A percentile compares a stretch with the other conserved stretches of the same genome.
Evolutionary conservation across 768 basidiomycete species (phyloP).

Genomic region (Myochromella boudieri): DNA sequence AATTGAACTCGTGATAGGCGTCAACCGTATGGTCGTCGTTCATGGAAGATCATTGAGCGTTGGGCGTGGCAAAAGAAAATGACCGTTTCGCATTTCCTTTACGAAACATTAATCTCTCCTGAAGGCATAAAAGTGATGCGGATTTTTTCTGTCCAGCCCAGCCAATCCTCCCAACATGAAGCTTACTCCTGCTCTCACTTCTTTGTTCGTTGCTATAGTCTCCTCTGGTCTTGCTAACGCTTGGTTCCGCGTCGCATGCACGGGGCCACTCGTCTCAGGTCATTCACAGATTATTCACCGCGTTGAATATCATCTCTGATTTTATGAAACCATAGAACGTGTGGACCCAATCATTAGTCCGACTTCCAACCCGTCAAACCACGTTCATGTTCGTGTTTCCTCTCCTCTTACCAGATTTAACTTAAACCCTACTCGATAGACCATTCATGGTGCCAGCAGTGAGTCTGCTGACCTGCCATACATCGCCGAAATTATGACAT

Average conservation of each 20-base stretch:
- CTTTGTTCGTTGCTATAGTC: slow-evolving; percentile 15
- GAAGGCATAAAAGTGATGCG: slow-evolving; percentile 8
- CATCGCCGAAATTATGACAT: background rate
- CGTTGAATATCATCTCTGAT: background rate
- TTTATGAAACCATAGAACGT: slow-evolving; percentile 26
- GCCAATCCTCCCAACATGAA: slow-evolving; percentile 10
- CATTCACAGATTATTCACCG: background rate
- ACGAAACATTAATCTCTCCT: no score
- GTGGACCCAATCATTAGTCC: slow-evolving; percentile 40
- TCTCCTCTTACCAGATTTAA: background rate
- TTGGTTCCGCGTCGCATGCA: slow-evolving; percentile 44
- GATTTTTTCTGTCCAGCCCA: background rate
- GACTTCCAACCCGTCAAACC: slow-evolving; percentile 32
- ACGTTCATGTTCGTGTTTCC: slow-evolving; percentile 35
- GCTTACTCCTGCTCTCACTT: slow-evolving; percentile 8
- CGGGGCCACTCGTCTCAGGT: slow-evolving; percentile 39
- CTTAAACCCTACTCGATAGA: slow-evolving; percentile 19
- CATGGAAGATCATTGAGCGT: no score
- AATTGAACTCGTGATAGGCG: background rate
- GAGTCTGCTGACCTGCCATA: slow-evolving; percentile 4
- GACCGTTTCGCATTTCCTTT: no score
- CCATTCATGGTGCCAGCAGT: slow-evolving; percentile 40
- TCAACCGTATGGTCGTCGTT: no score
- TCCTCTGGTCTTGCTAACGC: slow-evolving; percentile 23
- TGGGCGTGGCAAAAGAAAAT: no score